Base-by-base conservation (phyloP, 2,329 filamentous ascomycete species). In the Geoglossum cookeanum region DNA sequence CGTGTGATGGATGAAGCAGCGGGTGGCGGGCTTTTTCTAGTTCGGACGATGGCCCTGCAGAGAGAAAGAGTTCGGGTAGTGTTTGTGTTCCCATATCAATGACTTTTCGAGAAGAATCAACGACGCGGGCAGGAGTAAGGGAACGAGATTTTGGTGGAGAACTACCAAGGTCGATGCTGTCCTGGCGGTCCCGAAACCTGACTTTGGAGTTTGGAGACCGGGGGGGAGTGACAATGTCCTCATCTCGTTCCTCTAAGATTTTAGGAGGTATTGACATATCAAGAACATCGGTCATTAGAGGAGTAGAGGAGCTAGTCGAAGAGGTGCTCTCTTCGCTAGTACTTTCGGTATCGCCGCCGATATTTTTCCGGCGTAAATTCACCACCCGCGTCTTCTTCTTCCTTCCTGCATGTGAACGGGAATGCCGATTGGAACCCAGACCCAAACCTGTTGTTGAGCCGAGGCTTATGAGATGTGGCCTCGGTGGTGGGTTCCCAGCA, bases 381-480 rank as follows among this genome's bases (percentile, higher is more conserved):
- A 94, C 85, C 13, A 94, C 83, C 22, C 87, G 77, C 59, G 80
- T 87, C 77, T 91, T 94, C 74, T 87, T 86, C 72, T 87, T 91
- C 57, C 85, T 79, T 37, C 79, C 76, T 27, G 76, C 75, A 60
- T 80, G 77, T 3, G 81, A 72, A 61, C 85, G 79, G 48, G 77
- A 72, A 62, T 77, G 71, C 53, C 78, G 74, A 56, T 76, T 76
- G 3, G 78, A 74, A 22, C 82, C 81, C 7, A 87, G 73, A 13
- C 78, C 77, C n/a, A 85, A 69, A 1, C 82, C 81, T 4, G 77
- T 77, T 1, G 77, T 75, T 0, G 84, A 83, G 59, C 77, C 74
- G 59, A 82, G 68, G 66, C 76, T 85, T 1, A 77, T 71, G 29
- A 87, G 67, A 1, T 83, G 85, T 11, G 85, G 82, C 27, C 87